Conservation (phyloP, 345 rosid genomes). For the Carallia pectinifolia region DNA sequence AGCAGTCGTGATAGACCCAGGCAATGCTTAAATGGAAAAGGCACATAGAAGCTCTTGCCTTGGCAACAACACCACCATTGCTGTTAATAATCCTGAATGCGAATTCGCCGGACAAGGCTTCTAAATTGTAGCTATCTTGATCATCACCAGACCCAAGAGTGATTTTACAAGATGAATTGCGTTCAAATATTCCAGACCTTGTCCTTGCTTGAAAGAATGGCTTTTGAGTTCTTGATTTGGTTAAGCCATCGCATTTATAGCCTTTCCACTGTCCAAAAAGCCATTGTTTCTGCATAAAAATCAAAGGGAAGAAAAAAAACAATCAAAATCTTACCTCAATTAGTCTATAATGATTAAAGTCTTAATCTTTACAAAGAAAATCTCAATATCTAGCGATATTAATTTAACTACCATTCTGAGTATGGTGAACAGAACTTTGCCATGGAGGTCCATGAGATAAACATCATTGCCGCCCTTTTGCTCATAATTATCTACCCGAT, state of each 20-base stretch:
- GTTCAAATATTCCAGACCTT: neutral
- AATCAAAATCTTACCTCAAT: neutral
- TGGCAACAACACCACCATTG: slow-evolving; percentile 19
- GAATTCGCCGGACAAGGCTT: slow-evolving; percentile 17
- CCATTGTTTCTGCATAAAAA: slow-evolving; percentile 15
- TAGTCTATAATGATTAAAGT: neutral
- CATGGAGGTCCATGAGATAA: slow-evolving; percentile 60
- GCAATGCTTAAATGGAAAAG: too few relatives aligned
- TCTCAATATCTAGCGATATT: neutral
- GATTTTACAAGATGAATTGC: slow-evolving; percentile 6
- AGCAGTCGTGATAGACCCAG: neutral
- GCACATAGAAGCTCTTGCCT: slow-evolving; percentile 9
- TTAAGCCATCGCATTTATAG: slow-evolving; percentile 19
- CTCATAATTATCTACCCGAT: slow-evolving; percentile 58
- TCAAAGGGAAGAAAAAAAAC: neutral
- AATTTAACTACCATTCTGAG: slow-evolving; percentile 33
- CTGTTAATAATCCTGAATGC: slow-evolving; percentile 18
- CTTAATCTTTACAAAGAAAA: neutral
- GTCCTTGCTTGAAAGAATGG: slow-evolving; percentile 14
- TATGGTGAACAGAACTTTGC: slow-evolving; percentile 53
- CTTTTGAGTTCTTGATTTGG: neutral
- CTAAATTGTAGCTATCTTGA: slow-evolving; percentile 15
- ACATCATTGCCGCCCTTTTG: slow-evolving; percentile 35
- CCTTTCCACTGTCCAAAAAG: slow-evolving; percentile 22
- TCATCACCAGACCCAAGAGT: slow-evolving; percentile 2